Conservation (phyloP, 139 green algal genomes). For the Picochlorum sp. region DNA sequence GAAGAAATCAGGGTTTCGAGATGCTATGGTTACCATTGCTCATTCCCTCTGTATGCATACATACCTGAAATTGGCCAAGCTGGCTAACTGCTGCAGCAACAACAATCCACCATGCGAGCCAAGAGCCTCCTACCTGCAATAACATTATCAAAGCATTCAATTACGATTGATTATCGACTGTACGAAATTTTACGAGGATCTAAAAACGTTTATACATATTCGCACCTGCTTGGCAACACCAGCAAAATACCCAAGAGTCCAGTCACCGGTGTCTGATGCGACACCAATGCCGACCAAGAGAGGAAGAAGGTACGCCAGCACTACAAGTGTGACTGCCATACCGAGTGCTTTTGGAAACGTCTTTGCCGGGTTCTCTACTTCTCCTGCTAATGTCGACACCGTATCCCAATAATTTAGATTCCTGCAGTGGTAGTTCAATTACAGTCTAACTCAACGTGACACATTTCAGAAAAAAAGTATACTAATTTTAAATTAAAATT, state of each 20-base stretch:
- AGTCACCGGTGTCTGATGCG: conserved; percentile 26
- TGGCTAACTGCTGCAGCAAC: conserved; percentile 75
- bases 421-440: too few relatives aligned
- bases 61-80: conserved; percentile 81
- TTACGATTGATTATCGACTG: neutral
- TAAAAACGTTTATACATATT: conserved; percentile 6
- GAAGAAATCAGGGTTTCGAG: neutral
- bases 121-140: conserved; percentile 78
- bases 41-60: too few relatives aligned
- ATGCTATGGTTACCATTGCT: neutral
- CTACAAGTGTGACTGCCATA: conserved; percentile 54
- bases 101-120: conserved; percentile 76
- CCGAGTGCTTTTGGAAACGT: conserved; percentile 78
- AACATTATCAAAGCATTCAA: conserved; percentile 23
- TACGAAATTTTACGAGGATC: neutral
- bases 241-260: conserved; percentile 79
- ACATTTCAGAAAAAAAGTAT: too few relatives aligned
- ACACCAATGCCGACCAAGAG: conserved; percentile 71
- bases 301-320: conserved; percentile 58
- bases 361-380: conserved; percentile 56
- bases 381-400: conserved; percentile 78
- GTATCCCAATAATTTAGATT: conserved; percentile 91
- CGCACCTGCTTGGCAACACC: conserved; percentile 49
- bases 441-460: too few relatives aligned
- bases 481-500: conserved; percentile 3